These are phyloP conservation scores for Populus hybrid DNA, from an alignment of 441 rosid genomes.

Conservation along the genomic window DNA sequence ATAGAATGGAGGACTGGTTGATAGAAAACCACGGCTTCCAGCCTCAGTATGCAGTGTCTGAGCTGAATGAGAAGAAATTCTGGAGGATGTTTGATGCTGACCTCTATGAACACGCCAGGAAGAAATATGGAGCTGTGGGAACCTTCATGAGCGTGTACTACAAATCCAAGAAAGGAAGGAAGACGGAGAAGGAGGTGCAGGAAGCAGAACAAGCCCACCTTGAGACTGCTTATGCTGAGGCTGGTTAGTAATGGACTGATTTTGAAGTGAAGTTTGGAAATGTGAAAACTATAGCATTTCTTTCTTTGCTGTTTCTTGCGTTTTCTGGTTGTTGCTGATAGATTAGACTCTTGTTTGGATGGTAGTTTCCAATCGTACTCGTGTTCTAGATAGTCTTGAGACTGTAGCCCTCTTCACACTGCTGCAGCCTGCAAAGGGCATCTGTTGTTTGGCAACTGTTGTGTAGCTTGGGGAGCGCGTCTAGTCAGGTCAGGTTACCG, in stretches of 20 bases:
- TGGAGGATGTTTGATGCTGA: slow-evolving; percentile 98
- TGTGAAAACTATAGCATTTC: slow-evolving; percentile 1
- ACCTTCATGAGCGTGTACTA: slow-evolving; percentile 97
- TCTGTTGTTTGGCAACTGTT: no score
- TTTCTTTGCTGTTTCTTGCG: slow-evolving; percentile 7
- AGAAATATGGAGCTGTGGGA: slow-evolving; percentile 86
- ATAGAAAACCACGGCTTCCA: slow-evolving; percentile 89
- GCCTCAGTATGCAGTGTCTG: slow-evolving; percentile 97
- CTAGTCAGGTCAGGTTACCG: no score
- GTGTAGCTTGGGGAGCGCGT: no score
- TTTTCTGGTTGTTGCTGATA: slow-evolving; percentile 11
- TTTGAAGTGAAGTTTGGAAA: background rate
- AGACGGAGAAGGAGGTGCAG: slow-evolving; percentile 97
- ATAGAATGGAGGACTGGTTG: slow-evolving; percentile 86
- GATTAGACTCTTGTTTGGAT: slow-evolving; percentile 4
- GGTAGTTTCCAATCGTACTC: background rate
- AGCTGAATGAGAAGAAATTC: slow-evolving; percentile 83
- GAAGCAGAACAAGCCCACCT: slow-evolving; percentile 92
- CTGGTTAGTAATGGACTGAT: slow-evolving; percentile 33
- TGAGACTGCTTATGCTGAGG: slow-evolving; percentile 76
- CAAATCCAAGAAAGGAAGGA: slow-evolving; percentile 96
- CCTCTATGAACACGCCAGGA: slow-evolving; percentile 80
- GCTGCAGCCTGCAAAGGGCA: no score
- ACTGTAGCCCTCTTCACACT: no score
- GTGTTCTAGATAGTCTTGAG: no score